phyloP scores from a whole-genome alignment of 2,329 filamentous ascomycete species.

The Apiospora arundinis region DNA sequence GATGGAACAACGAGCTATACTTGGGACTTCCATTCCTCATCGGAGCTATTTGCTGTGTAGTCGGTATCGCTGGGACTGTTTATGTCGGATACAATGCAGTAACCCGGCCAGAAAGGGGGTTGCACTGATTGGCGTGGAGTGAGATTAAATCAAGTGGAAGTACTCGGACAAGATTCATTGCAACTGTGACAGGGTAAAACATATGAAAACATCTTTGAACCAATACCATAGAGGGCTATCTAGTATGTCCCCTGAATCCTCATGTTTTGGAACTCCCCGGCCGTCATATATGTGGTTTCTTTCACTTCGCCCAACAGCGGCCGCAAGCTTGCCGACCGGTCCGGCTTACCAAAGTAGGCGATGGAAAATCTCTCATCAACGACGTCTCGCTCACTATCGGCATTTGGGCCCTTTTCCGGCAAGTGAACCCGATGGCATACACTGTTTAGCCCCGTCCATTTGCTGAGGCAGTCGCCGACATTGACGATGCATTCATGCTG shows the following conservation, averaged over 20 bases:
- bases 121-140: neutral
- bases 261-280: neutral
- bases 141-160: too few species aligned
- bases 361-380: constrained; percentile 12
- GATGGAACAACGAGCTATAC: neutral
- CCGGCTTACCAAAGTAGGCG: constrained; percentile 10
- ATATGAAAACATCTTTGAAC: too few species aligned
- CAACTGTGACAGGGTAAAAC: too few species aligned
- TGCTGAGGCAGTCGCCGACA: neutral
- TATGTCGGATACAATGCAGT: neutral
- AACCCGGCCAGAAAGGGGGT: neutral
- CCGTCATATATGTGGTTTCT: neutral
- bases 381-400: neutral
- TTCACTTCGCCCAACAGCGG: neutral
- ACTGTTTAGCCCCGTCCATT: constrained; percentile 7
- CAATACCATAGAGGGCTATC: neutral
- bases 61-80: neutral
- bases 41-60: neutral
- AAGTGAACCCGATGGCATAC: constrained; percentile 1
- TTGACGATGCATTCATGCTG: constrained; percentile 16
- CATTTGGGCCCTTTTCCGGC: neutral
- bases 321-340: constrained; percentile 4
- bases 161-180: too few species aligned
- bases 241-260: constrained; percentile 10
- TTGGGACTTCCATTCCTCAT: neutral